Evolutionary conservation across 2,329 filamentous ascomycete species (phyloP), one percentile per base, ranked within the genome.

Genomic region (Calonectria multiphialidica): DNA sequence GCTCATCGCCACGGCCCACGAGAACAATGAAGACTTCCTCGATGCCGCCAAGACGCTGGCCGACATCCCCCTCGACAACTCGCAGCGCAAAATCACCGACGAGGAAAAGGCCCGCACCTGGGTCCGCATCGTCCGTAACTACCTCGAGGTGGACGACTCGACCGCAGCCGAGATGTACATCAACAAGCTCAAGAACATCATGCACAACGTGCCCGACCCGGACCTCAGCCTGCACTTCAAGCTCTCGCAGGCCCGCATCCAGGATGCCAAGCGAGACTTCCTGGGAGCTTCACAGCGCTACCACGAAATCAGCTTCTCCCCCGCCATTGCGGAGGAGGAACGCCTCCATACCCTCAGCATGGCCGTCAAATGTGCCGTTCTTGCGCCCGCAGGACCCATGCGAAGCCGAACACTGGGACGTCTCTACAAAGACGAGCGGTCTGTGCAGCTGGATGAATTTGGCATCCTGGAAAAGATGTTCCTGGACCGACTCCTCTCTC

Each of bases 381-480:
- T 99, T 3, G 96, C 96, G 0, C 96, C 96, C 2, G 97, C 97
- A 0, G 97, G 97, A 0, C 97, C 97, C 0, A 89, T 93, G 80
- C 92, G 97, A 66, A 95, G 93, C 74, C 91, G 94, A 57, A 92
- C 93, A 50, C 89, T 99, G 21, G 95, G 92, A 5, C 92, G 94
- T 66, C 87, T 99, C 16, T 98, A 98, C 89, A 98, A 98, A 84
- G 97, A 99, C 83, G 97, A 98, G 76, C 91, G 97, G 35, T 90
- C 94, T 0, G 87, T 88, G 4, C 90, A 92, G 62, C 90, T 97
- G 2, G 90, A 93, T 37, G 95, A 98, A 84, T 96, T 94, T 81
- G 88, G 91, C 61, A 98, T 99, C 66, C 87, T 99, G 16, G 97
- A 98, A 87, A 98, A 98, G 87, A 98, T 99, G 91, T 98, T 98